Evolutionary conservation across 208 protist species (phyloP).

Genomic region (Acanthamoeba royreba): DNA sequence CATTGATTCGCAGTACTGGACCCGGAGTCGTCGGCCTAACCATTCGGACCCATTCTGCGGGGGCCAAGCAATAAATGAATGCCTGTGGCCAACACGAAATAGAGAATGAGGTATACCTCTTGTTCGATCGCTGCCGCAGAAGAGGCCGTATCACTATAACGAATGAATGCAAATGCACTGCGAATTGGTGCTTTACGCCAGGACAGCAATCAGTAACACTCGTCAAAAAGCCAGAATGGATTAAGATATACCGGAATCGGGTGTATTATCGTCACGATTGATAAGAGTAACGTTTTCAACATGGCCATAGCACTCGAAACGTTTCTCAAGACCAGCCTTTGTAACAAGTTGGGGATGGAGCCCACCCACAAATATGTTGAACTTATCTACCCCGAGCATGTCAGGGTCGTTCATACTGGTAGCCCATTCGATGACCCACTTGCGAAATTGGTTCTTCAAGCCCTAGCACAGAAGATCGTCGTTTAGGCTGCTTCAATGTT

Average conservation of each 20-base stretch:
- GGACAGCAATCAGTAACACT: not conserved
- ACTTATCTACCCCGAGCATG: slow-evolving; percentile 39
- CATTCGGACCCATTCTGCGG: slow-evolving; percentile 43
- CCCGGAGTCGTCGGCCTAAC: not conserved
- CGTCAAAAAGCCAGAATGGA: too few relatives aligned
- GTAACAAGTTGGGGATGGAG: slow-evolving; percentile 41
- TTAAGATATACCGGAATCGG: not conserved
- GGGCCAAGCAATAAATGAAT: not conserved
- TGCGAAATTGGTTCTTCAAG: not conserved
- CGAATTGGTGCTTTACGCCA: not conserved
- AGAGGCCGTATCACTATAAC: not conserved
- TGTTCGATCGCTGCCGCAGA: slow-evolving; percentile 53
- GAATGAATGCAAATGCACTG: slow-evolving; percentile 48
- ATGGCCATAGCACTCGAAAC: slow-evolving; percentile 20
- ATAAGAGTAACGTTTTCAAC: slow-evolving; percentile 4
- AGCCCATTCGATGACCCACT: slow-evolving; percentile 60
- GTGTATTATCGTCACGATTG: not conserved
- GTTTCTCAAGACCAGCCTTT: slow-evolving; percentile 7
- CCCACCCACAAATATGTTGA: slow-evolving; percentile 49
- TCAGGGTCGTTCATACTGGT: slow-evolving; percentile 54
- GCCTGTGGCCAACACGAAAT: not conserved
- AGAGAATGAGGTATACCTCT: not conserved
- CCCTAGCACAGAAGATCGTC: not conserved
- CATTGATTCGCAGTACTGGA: slow-evolving; percentile 55
- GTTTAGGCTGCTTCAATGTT: not conserved